Percentiles rank a stretch among this genome's conserved stretches.
Evolutionary conservation across 208 protist species (phyloP).

Genomic region (Angomonas ambiguus): DNA sequence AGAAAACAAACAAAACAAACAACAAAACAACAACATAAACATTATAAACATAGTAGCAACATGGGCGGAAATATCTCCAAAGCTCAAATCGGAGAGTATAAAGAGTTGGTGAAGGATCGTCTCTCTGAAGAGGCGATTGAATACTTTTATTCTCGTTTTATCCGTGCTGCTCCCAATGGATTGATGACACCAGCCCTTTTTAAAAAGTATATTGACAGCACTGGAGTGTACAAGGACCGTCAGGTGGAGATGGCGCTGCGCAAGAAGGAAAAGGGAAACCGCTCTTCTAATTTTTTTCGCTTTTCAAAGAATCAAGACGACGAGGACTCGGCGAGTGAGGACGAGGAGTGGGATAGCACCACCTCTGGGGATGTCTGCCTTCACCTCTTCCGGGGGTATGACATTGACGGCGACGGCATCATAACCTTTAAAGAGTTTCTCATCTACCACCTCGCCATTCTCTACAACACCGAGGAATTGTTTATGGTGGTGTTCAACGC

Average conservation of each 20-base stretch:
- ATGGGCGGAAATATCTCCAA: constrained; percentile 74
- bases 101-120: constrained; percentile 74
- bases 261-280: constrained; percentile 7
- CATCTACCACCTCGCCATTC: constrained; percentile 80
- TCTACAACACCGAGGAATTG: constrained; percentile 87
- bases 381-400: constrained; percentile 85
- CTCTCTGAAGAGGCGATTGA: constrained; percentile 80
- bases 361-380: constrained; percentile 45
- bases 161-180: constrained; percentile 61
- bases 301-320: constrained; percentile 3
- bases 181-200: constrained; percentile 76
- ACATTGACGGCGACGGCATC: constrained; percentile 78
- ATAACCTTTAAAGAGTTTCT: constrained; percentile 91
- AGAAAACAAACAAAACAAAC: constrained; percentile 5
- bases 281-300: neutral
- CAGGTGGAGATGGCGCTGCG: constrained; percentile 16
- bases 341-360: neutral
- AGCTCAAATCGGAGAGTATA: constrained; percentile 80
- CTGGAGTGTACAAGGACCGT: constrained; percentile 75
- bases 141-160: constrained; percentile 76
- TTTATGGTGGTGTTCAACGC: constrained; percentile 88
- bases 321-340: neutral
- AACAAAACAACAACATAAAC: constrained; percentile 3
- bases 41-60: constrained; percentile 1
- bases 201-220: constrained; percentile 79